phyloP scores from a whole-genome alignment of 352 stramenopile species.

The Phytophthora pini region DNA sequence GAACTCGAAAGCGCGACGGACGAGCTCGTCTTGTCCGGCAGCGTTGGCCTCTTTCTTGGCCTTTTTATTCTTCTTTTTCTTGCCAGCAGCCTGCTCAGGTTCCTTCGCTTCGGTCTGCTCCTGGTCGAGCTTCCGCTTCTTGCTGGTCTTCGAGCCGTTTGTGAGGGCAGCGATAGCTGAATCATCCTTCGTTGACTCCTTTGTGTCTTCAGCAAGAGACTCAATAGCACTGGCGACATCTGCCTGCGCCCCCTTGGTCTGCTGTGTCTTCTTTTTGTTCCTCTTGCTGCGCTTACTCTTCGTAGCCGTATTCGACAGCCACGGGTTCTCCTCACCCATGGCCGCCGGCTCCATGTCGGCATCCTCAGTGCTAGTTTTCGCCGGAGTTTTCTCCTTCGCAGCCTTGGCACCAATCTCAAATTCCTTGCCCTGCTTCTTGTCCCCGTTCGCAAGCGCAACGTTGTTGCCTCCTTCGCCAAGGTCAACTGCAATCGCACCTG shows the following conservation, averaged over 20 bases:
- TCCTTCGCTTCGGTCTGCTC: constrained; percentile 11
- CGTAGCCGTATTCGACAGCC: constrained; percentile 54
- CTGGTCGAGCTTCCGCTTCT: constrained; percentile 63
- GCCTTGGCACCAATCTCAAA: constrained; percentile 46
- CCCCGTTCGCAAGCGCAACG: constrained; percentile 35
- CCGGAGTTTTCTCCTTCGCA: constrained; percentile 17
- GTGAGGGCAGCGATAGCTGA: constrained; percentile 25
- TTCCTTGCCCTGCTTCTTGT: constrained; percentile 25
- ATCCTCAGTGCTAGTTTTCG: constrained; percentile 29
- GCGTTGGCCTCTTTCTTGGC: constrained; percentile 58
- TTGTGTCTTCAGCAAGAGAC: constrained; percentile 60
- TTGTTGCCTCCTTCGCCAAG: constrained; percentile 54
- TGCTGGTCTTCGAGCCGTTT: constrained; percentile 38
- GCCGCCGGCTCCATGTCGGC: constrained; percentile 26
- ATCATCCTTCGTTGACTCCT: constrained; percentile 29
- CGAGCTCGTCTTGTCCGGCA: constrained; percentile 87
- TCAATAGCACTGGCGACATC: constrained; percentile 67
- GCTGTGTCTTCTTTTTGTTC: constrained; percentile 56
- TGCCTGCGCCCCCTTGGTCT: constrained; percentile 45
- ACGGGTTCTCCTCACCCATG: constrained; percentile 71
- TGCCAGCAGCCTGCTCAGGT: constrained; percentile 13
- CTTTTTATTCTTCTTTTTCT: constrained; percentile 63
- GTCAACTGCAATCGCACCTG: constrained; percentile 71
- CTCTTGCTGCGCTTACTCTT: constrained; percentile 77
- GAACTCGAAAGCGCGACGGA: constrained; percentile 95